Evolutionary conservation across 139 green algal species (phyloP), one percentile per base, ranked within the genome.

Genomic region (Picocystis salinarum): DNA sequence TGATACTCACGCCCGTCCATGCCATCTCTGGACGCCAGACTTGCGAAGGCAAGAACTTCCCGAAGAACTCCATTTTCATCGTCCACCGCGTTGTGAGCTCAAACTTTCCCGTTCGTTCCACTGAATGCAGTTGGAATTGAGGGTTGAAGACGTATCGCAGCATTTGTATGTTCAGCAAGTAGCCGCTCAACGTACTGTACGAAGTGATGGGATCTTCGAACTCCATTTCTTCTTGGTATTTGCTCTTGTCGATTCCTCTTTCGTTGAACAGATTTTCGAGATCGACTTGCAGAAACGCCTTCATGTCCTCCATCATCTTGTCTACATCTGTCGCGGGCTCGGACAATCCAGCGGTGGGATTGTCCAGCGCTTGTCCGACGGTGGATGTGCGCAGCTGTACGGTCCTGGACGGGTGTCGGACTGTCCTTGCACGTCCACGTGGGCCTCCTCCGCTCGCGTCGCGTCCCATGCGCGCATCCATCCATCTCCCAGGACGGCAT

Each of bases 81-180:
- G 36, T 42, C 36, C 36, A 42, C 7, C 36, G 36, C 36, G 36
- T 42, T 7, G 36, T 42, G 36, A 10, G 7, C 36, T 42, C 36
- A 10, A 28, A 42, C 7, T 42, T 22, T 9, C 36, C 36, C 10
- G 36, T 42, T 22, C 36, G 6, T 20, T 22, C 20, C 36, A 42
- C 36, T 20, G 24, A 20, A 22, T 42, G 36, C 7, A 42, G 36
- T 7, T 18, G 10, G 36, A 42, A 42, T 7, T 10, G 36, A 20
- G 36, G 36, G 7, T 22, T 20, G 36, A 42, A 42, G 6, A 42
- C 20, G 36, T 9, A 20, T 20, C 36, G 7, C 7, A 42, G 36
- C 36, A 42, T 42, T 10, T 7, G 9, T 20, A 42, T 42, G 36
- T 42, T 42, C 7, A 10, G 6, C 7, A 42, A 22, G 36, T 42